Percentiles rank a stretch among this genome's conserved stretches.
phyloP scores from a whole-genome alignment of 352 stramenopile genomes.

The Phytophthora sp. region DNA sequence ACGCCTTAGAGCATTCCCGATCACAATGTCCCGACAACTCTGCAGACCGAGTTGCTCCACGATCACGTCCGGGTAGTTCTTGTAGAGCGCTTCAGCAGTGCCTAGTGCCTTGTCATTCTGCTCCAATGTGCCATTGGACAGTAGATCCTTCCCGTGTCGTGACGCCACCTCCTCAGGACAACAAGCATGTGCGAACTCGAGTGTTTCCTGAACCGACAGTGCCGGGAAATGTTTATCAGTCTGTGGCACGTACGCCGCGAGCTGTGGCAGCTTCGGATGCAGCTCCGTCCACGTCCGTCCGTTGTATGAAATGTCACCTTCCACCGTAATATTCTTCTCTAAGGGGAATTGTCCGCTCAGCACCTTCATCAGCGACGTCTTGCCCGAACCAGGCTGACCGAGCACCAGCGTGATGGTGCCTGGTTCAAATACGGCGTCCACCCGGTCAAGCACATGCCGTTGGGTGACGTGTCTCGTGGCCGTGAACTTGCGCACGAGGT shows the following conservation, averaged over 20 bases:
- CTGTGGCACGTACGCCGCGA: constrained; percentile 32
- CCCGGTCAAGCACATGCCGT: constrained; percentile 34
- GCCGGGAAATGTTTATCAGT: constrained; percentile 35
- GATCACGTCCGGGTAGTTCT: constrained; percentile 37
- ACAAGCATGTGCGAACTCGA: constrained; percentile 36
- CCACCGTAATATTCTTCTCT: constrained; percentile 30
- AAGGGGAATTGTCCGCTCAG: constrained; percentile 41
- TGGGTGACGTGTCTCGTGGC: constrained; percentile 10
- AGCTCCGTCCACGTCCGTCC: constrained; percentile 17
- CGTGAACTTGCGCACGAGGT: constrained; percentile 17
- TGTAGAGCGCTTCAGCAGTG: constrained; percentile 17
- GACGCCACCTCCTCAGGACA: constrained; percentile 57
- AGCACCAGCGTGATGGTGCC: constrained; percentile 47
- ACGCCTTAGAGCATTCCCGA: constrained; percentile 46
- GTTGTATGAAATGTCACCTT: constrained; percentile 46
- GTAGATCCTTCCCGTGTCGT: constrained; percentile 33
- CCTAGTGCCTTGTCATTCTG: constrained; percentile 28
- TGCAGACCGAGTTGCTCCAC: constrained; percentile 36
- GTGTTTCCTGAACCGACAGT: constrained; percentile 40
- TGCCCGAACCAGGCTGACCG: constrained; percentile 46
- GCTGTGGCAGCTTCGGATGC: constrained; percentile 26
- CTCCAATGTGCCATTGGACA: constrained; percentile 31
- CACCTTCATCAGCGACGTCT: constrained; percentile 47
- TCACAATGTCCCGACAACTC: constrained; percentile 44
- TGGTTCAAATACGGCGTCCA: constrained; percentile 46